Percentiles rank a stretch among this genome's conserved stretches.
These are phyloP conservation scores for Euphrasia confusa DNA, from an alignment of 257 asterid species.

Conservation along the genomic window DNA sequence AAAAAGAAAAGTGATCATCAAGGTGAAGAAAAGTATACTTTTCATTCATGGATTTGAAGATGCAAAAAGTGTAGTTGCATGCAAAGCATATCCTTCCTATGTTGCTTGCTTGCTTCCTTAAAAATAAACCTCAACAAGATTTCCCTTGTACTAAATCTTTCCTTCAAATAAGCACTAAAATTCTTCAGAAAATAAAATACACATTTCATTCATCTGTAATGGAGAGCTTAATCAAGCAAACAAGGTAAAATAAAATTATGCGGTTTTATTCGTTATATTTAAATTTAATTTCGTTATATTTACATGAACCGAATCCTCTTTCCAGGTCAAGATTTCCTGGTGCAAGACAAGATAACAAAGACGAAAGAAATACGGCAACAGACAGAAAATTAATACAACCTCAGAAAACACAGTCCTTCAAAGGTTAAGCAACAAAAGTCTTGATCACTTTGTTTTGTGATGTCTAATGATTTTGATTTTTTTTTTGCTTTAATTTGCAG, in stretches of 20 bases:
- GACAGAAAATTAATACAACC: conserved; percentile 35
- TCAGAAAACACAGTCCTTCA: conserved; percentile 39
- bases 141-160: conserved; percentile 28
- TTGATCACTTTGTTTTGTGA: background rate
- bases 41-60: conserved; percentile 30
- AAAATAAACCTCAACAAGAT: conserved; percentile 24
- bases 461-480: background rate
- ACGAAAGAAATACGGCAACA: conserved; percentile 32
- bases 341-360: conserved; percentile 32
- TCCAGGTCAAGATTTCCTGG: conserved; percentile 37
- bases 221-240: conserved; percentile 56
- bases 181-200: conserved; percentile 27
- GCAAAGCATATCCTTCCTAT: conserved; percentile 49
- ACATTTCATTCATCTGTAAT: conserved; percentile 26
- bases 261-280: no score
- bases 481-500: conserved; percentile 31
- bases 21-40: conserved; percentile 53
- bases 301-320: background rate
- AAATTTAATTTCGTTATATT: background rate
- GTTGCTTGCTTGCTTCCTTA: conserved; percentile 30
- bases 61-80: conserved; percentile 44
- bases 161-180: conserved; percentile 44
- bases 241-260: conserved; percentile 39
- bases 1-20: conserved; percentile 5
- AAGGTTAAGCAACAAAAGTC: conserved; percentile 27